Conservation (phyloP, 1,284 basidiomycete genomes). For the Heterobasidion annosum region DNA sequence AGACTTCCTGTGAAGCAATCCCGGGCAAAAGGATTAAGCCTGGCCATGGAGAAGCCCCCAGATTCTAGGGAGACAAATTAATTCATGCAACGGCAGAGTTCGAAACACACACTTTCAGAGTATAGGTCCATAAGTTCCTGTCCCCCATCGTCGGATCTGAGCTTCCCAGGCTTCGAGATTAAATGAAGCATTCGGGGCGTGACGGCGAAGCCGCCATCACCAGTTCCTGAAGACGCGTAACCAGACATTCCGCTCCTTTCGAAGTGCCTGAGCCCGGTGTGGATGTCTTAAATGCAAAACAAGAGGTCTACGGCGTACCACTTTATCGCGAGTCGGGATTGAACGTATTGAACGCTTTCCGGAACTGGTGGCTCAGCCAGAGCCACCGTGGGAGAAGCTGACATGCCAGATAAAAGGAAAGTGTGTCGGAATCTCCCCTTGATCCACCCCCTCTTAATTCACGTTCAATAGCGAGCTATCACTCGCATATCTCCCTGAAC, state of each 20-base stretch:
- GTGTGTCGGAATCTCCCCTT: too few relatives aligned
- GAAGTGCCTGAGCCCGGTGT: too few relatives aligned
- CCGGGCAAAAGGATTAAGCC: not conserved
- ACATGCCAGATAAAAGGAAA: too few relatives aligned
- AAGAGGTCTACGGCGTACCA: too few relatives aligned
- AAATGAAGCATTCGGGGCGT: not conserved
- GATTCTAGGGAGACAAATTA: not conserved
- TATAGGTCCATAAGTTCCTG: constrained; percentile 1
- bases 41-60: not conserved
- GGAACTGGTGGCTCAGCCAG: too few relatives aligned
- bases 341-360: too few relatives aligned
- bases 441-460: too few relatives aligned
- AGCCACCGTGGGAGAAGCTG: too few relatives aligned
- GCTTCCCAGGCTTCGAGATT: not conserved
- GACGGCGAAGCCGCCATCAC: not conserved
- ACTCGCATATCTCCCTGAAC: too few relatives aligned
- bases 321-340: too few relatives aligned
- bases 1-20: not conserved
- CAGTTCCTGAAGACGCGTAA: not conserved
- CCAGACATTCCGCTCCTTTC: not conserved
- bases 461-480: too few relatives aligned
- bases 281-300: too few relatives aligned
- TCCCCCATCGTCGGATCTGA: not conserved
- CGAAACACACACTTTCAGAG: not conserved
- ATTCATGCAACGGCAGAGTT: not conserved